Percentiles rank a stretch among this genome's conserved stretches.
phyloP scores from a whole-genome alignment of 495 filamentous ascomycete species.

The Xylaria palmicola region DNA sequence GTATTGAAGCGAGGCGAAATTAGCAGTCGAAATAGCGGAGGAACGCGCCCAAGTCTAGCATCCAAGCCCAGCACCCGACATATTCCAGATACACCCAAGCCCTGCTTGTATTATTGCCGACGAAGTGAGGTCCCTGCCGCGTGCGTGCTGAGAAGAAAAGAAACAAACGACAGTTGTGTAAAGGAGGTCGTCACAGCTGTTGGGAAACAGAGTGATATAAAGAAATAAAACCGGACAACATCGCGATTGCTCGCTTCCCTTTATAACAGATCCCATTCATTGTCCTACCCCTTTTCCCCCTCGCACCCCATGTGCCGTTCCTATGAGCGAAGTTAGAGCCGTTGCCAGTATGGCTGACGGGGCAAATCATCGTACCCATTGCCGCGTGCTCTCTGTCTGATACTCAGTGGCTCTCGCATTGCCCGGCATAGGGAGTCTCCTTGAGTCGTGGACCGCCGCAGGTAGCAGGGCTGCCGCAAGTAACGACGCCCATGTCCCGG shows the following conservation, averaged over 20 bases:
- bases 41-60: not conserved
- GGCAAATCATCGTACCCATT: not conserved
- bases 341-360: not conserved
- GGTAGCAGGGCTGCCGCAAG: constrained; percentile 2
- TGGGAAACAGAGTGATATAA: not conserved
- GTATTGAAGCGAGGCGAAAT: constrained; percentile 5
- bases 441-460: not conserved
- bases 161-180: not conserved
- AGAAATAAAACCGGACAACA: constrained; percentile 10
- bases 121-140: constrained; percentile 2
- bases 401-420: constrained; percentile 6
- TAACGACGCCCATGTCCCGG: not conserved
- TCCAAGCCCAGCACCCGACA: not conserved
- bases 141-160: not conserved
- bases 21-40: not conserved
- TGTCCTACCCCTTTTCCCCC: not conserved
- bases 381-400: not conserved
- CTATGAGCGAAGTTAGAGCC: not conserved
- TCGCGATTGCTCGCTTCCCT: constrained; percentile 18
- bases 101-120: constrained; percentile 5
- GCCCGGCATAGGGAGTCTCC: not conserved
- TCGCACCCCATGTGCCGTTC: not conserved
- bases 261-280: constrained; percentile 9
- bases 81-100: constrained; percentile 7
- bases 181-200: not conserved